Conservation (phyloP, 2,329 filamentous ascomycete genomes). For the Paecilomyces variotii region DNA sequence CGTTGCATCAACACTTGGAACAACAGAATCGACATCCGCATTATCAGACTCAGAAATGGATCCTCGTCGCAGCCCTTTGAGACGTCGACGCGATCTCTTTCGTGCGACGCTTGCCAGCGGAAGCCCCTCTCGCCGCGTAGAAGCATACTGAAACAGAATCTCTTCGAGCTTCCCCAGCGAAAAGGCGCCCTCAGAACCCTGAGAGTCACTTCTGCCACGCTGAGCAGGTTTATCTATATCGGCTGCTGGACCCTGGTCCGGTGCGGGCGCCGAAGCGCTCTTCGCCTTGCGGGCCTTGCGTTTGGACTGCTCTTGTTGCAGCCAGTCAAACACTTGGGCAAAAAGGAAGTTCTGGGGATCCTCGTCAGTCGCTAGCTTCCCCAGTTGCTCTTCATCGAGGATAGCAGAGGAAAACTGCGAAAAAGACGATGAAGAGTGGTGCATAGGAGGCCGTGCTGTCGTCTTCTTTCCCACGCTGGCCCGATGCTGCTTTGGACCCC, state of each 20-base stretch:
- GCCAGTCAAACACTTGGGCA: constrained; percentile 72
- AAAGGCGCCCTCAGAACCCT: constrained; percentile 59
- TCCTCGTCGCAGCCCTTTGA: constrained; percentile 32
- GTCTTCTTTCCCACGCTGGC: constrained; percentile 20
- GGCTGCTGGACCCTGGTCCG: constrained; percentile 7
- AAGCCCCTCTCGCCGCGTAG: constrained; percentile 19
- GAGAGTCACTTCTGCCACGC: constrained; percentile 44
- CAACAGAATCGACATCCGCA: constrained; percentile 69
- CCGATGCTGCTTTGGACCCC: constrained; percentile 20
- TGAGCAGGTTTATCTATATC: constrained; percentile 11
- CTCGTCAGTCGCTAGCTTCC: constrained; percentile 17
- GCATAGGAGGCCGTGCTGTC: constrained; percentile 16
- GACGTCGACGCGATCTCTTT: constrained; percentile 29
- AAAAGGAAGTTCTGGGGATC: constrained; percentile 43
- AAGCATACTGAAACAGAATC: constrained; percentile 47
- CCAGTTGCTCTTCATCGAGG: constrained; percentile 18
- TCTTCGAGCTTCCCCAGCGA: constrained; percentile 74
- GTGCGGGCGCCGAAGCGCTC: constrained; percentile 27
- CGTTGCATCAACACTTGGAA: constrained; percentile 74
- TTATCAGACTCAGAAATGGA: constrained; percentile 80
- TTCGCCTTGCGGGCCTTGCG: constrained; percentile 49
- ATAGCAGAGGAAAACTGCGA: constrained; percentile 16
- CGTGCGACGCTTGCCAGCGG: constrained; percentile 9
- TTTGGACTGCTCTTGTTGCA: constrained; percentile 69
- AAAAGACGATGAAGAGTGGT: constrained; percentile 11